Evolutionary conservation across 805 yeast genomes (phyloP), one percentile per base, ranked within the genome.

Genomic region (Nakazawaea sp.): DNA sequence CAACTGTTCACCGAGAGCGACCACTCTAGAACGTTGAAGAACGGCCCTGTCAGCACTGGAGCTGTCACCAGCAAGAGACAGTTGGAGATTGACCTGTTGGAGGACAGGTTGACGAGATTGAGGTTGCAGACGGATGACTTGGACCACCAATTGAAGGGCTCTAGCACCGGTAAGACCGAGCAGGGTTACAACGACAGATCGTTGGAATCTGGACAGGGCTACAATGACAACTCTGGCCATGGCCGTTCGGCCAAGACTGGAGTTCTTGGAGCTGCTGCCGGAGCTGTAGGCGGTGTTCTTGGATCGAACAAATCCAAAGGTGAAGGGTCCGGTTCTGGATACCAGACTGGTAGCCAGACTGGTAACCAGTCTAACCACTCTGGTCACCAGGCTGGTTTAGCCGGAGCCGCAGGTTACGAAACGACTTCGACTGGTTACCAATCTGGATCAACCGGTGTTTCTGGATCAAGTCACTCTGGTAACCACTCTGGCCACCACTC

Each of bases 61-160:
- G 9, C 17, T 3, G 26, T 27, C 8, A 9, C 30, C 11, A 16
- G 26, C 17, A 31, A 30, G 27, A 31, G 19, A 23, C 31, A 19
- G 11, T 31, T 31, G 13, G 40, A 36, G 17, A 20, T 36, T 31
- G 35, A 31, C 10, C 40, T 36, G 40, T 36, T 36, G 27, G 35
- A 36, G 25, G 35, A 30, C 32, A 30, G 40, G 20, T 11, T 36
- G 27, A 25, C 35, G 5, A 30, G 35, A 11, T 26, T 36, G 28
- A 36, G 27, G 26, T 9, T 31, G n/a, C 35, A 27, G 16, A 7
- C 31, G 18, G 23, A 36, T 5, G 27, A 18, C 19, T 36, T 36
- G 35, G 39, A 30, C 11, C 18, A 17, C 11, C 24, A 30, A 21
- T 17, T 34, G n/a, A 34, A 25, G 18, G 11, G n/a, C 17, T 18